These are phyloP conservation scores for maize (Zea mays) DNA, from an alignment of 176 grass and related monocot genomes.

Conservation along the genomic window Zm-B73-REFERENCE-NAM-5.0 NC_050101.1:174485501-174486000, in stretches of 20 bases:
- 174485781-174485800: constrained; percentile 35
- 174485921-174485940: too few relatives aligned
- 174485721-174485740: constrained; percentile 32
- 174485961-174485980: too few relatives aligned
- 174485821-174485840: neutral
- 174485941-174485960: too few relatives aligned
- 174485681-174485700: neutral
- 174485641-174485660: constrained; percentile 34
- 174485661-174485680: constrained; percentile 30
- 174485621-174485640: constrained; percentile 45
- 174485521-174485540: constrained; percentile 58
- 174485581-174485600: constrained; percentile 7
- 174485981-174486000: too few relatives aligned
- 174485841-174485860: neutral
- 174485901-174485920: too few relatives aligned
- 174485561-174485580: constrained; percentile 48
- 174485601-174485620: constrained; percentile 30
- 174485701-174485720: neutral
- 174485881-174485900: too few relatives aligned
- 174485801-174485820: constrained; percentile 39
- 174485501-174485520: constrained; percentile 89
- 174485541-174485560: constrained; percentile 5
- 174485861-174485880: too few relatives aligned
- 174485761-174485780: constrained; percentile 1
- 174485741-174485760: neutral